These are phyloP conservation scores for Rostrohypoxylon terebratum DNA, from an alignment of 495 filamentous ascomycete genomes.

Conservation along the genomic window DNA sequence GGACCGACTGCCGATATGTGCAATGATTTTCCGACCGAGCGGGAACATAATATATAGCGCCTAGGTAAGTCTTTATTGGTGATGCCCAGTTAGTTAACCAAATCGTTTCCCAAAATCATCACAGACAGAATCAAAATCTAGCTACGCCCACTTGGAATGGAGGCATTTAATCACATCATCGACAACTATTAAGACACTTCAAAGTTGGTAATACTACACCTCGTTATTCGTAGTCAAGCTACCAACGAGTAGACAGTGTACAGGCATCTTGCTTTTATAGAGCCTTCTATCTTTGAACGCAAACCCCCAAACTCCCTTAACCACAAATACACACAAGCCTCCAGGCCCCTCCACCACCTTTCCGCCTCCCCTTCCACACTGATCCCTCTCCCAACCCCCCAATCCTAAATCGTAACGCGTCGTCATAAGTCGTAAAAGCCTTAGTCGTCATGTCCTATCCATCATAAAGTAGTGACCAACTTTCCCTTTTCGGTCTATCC, in stretches of 20 bases:
- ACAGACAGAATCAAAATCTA: not conserved
- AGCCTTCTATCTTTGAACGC: constrained; percentile 24
- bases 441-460: constrained; percentile 26
- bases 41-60: not conserved
- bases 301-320: constrained; percentile 5
- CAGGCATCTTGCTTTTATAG: not conserved
- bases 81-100: not conserved
- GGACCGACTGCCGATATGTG: not conserved
- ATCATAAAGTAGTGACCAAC: constrained; percentile 25
- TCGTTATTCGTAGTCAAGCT: not conserved
- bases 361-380: not conserved
- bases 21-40: not conserved
- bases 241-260: not conserved
- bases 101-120: not conserved
- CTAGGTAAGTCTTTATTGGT: too few species aligned
- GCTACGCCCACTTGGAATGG: not conserved
- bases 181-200: not conserved
- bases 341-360: not conserved
- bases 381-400: not conserved
- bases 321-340: too few species aligned
- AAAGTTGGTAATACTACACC: not conserved
- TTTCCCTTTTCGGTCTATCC: constrained; percentile 4
- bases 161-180: not conserved
- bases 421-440: constrained; percentile 34
- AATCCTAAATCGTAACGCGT: constrained; percentile 36